Conservation (phyloP, 2,329 filamentous ascomycete genomes). For the Fusarium chlamydosporum region DNA sequence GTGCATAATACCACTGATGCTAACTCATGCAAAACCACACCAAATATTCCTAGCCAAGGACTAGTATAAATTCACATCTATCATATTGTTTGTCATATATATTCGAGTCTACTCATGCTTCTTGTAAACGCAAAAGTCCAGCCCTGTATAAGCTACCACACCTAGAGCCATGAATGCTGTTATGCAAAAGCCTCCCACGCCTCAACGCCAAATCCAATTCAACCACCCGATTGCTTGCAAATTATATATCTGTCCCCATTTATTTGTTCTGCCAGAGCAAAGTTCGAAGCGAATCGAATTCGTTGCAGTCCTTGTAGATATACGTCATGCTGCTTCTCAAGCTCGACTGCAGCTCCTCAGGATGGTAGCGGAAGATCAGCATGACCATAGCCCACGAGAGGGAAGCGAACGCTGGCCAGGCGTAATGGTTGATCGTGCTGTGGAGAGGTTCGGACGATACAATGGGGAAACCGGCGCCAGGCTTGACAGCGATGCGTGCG, state of each 20-base stretch:
- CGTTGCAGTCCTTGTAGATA: conserved; percentile 90
- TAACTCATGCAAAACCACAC: neutral
- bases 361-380: conserved; percentile 94
- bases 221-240: neutral
- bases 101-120: conserved; percentile 33
- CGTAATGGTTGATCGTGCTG: conserved; percentile 73
- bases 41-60: neutral
- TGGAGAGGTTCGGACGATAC: conserved; percentile 65
- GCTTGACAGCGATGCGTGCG: conserved; percentile 85
- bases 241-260: conserved; percentile 20
- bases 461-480: conserved; percentile 64
- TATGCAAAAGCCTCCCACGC: conserved; percentile 34
- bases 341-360: conserved; percentile 90
- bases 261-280: conserved; percentile 88
- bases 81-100: conserved; percentile 25
- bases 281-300: conserved; percentile 89
- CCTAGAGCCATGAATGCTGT: conserved; percentile 21
- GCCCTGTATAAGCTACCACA: conserved; percentile 24
- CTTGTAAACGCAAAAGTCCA: conserved; percentile 23
- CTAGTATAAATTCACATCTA: conserved; percentile 17
- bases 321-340: conserved; percentile 97
- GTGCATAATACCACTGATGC: neutral
- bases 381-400: conserved; percentile 94
- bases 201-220: conserved; percentile 43
- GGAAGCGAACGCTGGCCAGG: conserved; percentile 94